A percentile compares a stretch with the other conserved stretches of the same genome.
phyloP scores from a whole-genome alignment of 176 grass and related monocot species.

The Cenchrus fungigraminus region DNA sequence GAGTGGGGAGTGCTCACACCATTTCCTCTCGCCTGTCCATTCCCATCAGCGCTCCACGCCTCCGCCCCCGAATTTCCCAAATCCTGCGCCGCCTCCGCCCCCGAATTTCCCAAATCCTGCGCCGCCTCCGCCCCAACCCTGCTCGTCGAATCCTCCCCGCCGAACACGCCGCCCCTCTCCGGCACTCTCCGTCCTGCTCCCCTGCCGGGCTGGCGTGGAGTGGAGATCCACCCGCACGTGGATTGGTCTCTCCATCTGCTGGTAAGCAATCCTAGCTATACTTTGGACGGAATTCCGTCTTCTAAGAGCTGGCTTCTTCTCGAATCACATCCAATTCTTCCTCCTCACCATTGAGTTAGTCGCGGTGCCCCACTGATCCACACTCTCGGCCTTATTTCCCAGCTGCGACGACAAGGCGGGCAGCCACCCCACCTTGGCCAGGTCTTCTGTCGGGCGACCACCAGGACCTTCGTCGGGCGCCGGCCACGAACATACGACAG shows the following conservation, averaged over 20 bases:
- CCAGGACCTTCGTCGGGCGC: too few species aligned
- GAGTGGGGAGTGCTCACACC: slow-evolving; percentile 34
- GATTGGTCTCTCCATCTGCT: not conserved
- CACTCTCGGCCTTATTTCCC: too few species aligned
- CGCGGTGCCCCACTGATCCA: not conserved
- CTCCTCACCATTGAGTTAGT: not conserved
- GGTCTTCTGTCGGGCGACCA: too few species aligned
- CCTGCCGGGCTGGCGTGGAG: slow-evolving; percentile 6
- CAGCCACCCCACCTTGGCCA: too few species aligned
- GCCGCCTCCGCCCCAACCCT: not conserved
- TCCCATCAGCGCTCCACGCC: slow-evolving; percentile 23
- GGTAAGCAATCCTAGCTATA: too few species aligned
- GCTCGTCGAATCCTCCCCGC: slow-evolving; percentile 1
- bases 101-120: slow-evolving; percentile 37
- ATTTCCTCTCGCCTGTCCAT: slow-evolving; percentile 38
- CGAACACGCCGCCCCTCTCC: slow-evolving; percentile 1
- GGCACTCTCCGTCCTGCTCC: not conserved
- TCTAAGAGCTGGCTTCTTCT: not conserved
- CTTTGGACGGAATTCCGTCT: too few species aligned
- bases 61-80: slow-evolving; percentile 31
- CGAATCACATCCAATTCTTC: slow-evolving; percentile 1
- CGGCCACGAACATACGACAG: too few species aligned
- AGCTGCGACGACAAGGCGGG: too few species aligned
- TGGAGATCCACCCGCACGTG: slow-evolving; percentile 31
- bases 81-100: slow-evolving; percentile 3